phyloP scores from a whole-genome alignment of 805 yeast species.

The Cephaloascus fragrans region DNA sequence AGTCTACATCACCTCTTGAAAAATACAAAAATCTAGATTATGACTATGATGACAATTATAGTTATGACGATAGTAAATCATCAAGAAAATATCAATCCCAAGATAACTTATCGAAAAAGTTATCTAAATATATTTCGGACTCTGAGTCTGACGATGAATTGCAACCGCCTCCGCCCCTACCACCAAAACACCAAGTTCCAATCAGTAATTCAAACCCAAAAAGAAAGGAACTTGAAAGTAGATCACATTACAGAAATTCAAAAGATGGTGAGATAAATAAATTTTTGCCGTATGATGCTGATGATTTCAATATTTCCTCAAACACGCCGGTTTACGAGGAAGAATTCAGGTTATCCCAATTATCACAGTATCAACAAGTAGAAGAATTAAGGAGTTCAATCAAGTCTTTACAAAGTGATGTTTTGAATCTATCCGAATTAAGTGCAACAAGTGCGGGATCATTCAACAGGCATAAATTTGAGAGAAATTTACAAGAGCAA shows the following conservation, averaged over 20 bases:
- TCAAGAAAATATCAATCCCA: slow-evolving; percentile 16
- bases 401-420: slow-evolving; percentile 34
- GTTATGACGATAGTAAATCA: slow-evolving; percentile 3
- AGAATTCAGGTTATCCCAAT: slow-evolving; percentile 17
- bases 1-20: not conserved
- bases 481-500: slow-evolving; percentile 19
- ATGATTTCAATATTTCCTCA: slow-evolving; percentile 20
- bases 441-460: slow-evolving; percentile 91
- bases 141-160: slow-evolving; percentile 7
- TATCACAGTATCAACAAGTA: slow-evolving; percentile 19
- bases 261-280: slow-evolving; percentile 1
- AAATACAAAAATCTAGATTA: not conserved
- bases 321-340: slow-evolving; percentile 9
- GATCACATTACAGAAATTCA: not conserved
- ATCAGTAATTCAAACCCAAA: slow-evolving; percentile 2
- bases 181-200: slow-evolving; percentile 17
- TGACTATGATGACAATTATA: slow-evolving; percentile 4
- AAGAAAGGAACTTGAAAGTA: not conserved
- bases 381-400: slow-evolving; percentile 28
- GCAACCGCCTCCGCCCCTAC: slow-evolving; percentile 29
- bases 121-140: slow-evolving; percentile 8
- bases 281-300: slow-evolving; percentile 23
- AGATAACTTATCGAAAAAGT: slow-evolving; percentile 24
- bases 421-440: slow-evolving; percentile 49
- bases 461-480: slow-evolving; percentile 61